Conservation (phyloP, 257 asterid genomes). For the Ligustrum vulgare region DNA sequence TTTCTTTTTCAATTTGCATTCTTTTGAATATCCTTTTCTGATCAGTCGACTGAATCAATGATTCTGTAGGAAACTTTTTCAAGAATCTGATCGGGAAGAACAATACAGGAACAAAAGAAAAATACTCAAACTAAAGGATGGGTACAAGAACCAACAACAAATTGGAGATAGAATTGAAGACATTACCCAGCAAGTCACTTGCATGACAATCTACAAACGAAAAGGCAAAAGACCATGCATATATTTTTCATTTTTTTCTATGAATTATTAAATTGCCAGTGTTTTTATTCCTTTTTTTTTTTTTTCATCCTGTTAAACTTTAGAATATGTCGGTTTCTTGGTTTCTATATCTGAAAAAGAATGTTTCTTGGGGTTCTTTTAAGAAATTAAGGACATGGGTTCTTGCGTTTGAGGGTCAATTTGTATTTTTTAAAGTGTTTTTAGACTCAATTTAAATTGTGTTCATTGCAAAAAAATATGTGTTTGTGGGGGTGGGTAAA, state of each 20-base stretch:
- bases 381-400: conserved; percentile 7
- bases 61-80: conserved; percentile 43
- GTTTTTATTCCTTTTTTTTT: neutral
- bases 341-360: neutral
- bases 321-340: conserved; percentile 1
- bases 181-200: conserved; percentile 36
- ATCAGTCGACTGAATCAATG: neutral
- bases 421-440: neutral
- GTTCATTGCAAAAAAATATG: neutral
- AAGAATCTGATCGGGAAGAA: conserved; percentile 33
- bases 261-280: neutral
- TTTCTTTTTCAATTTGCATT: neutral
- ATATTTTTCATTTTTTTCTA: neutral
- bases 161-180: conserved; percentile 15
- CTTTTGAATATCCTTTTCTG: neutral
- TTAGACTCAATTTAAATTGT: neutral
- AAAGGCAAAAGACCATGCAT: conserved; percentile 47
- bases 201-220: conserved; percentile 41
- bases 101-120: conserved; percentile 21
- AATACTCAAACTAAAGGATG: conserved; percentile 12
- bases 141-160: neutral
- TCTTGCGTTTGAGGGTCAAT: conserved; percentile 7
- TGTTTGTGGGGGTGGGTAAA: neutral
- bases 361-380: neutral
- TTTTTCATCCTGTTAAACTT: neutral